phyloP scores from a whole-genome alignment of 2,329 filamentous ascomycete genomes.

The Trichoderma endophyticum region DNA sequence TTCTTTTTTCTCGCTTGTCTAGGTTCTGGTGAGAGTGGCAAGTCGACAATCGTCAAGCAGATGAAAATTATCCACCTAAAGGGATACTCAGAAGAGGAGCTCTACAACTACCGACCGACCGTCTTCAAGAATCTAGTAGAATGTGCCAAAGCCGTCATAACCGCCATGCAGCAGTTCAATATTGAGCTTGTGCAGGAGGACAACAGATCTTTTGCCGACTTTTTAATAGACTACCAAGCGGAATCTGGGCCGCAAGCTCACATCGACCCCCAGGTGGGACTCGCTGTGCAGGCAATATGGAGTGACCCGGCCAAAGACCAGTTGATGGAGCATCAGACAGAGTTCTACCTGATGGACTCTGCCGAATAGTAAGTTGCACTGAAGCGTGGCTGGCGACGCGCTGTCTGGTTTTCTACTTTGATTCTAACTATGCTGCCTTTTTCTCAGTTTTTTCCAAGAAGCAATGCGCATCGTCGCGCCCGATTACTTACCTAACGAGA shows the following conservation, averaged over 20 bases:
- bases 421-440: background rate
- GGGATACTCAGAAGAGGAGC: slow-evolving; percentile 90
- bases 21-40: slow-evolving; percentile 98
- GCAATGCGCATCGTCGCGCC: slow-evolving; percentile 76
- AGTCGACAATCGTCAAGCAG: slow-evolving; percentile 99
- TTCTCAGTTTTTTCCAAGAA: slow-evolving; percentile 86
- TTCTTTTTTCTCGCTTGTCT: slow-evolving; percentile 27
- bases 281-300: slow-evolving; percentile 85
- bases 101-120: slow-evolving; percentile 89
- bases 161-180: slow-evolving; percentile 86
- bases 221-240: slow-evolving; percentile 81
- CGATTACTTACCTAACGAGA: slow-evolving; percentile 89
- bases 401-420: background rate
- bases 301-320: slow-evolving; percentile 78
- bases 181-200: slow-evolving; percentile 71
- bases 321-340: slow-evolving; percentile 89
- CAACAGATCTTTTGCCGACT: slow-evolving; percentile 73
- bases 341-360: slow-evolving; percentile 99
- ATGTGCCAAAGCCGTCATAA: slow-evolving; percentile 90
- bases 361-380: slow-evolving; percentile 78
- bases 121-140: slow-evolving; percentile 98
- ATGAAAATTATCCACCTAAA: slow-evolving; percentile 99
- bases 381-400: background rate
- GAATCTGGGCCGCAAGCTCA: slow-evolving; percentile 85
- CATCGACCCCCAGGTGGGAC: slow-evolving; percentile 75